Percentiles rank a stretch among this genome's conserved stretches.
These are phyloP conservation scores for Aphanomyces invadans DNA, from an alignment of 352 stramenopile genomes.

Conservation along the genomic window DNA sequence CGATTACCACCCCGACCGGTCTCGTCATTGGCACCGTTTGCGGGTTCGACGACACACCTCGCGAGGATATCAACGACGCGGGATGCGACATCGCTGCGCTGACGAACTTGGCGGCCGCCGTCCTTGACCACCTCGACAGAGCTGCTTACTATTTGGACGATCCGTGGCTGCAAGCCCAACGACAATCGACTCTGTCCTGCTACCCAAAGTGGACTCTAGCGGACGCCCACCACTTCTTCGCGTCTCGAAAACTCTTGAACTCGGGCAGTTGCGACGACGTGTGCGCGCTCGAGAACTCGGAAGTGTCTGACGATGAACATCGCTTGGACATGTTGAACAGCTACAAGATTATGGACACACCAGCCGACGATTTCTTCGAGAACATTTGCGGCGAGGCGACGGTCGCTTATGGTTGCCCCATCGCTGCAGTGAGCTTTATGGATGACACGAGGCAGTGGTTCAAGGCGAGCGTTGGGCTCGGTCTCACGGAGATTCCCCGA, in stretches of 20 bases:
- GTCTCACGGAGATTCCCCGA: background rate
- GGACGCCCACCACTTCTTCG: background rate
- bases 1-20: background rate
- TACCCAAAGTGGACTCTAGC: background rate
- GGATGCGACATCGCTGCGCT: background rate
- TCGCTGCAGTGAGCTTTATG: slow-evolving; percentile 15
- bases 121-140: background rate
- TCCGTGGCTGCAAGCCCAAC: background rate
- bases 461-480: slow-evolving; percentile 8
- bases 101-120: background rate
- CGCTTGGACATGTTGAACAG: background rate
- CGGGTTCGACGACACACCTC: background rate
- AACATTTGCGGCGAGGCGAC: background rate
- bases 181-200: background rate
- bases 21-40: slow-evolving; percentile 1
- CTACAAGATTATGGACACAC: slow-evolving; percentile 5
- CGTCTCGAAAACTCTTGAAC: background rate
- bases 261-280: background rate
- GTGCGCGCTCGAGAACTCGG: background rate
- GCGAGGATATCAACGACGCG: background rate
- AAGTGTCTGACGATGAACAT: background rate
- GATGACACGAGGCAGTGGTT: slow-evolving; percentile 12
- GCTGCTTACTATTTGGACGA: background rate
- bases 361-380: background rate
- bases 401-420: background rate